These are phyloP conservation scores for Prunus kanzakura DNA, from an alignment of 306 rosid species.

Conservation along the genomic window DNA sequence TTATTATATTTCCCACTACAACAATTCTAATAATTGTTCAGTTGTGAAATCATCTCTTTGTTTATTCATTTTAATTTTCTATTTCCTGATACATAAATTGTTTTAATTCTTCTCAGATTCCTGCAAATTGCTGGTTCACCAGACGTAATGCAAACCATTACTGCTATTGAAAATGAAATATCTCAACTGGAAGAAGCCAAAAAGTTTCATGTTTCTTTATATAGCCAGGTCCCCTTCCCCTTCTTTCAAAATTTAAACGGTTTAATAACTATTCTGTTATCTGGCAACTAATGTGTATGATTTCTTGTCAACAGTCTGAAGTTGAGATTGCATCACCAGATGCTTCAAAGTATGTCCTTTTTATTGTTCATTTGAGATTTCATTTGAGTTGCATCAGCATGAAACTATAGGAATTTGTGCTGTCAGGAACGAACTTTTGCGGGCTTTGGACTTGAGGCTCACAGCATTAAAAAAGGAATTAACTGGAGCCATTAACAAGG, in stretches of 20 bases:
- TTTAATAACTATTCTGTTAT: slow-evolving; percentile 18
- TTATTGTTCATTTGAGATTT: slow-evolving; percentile 19
- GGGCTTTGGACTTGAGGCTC: slow-evolving; percentile 89
- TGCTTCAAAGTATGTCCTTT: slow-evolving; percentile 79
- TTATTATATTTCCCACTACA: not conserved
- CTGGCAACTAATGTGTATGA: slow-evolving; percentile 28
- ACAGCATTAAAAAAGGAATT: slow-evolving; percentile 64
- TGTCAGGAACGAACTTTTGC: slow-evolving; percentile 78
- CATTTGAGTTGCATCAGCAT: slow-evolving; percentile 24
- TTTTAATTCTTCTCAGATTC: slow-evolving; percentile 56
- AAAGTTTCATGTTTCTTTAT: slow-evolving; percentile 76
- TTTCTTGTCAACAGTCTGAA: slow-evolving; percentile 53
- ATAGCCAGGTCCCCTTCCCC: slow-evolving; percentile 62
- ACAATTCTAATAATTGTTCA: not conserved
- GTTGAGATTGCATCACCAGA: slow-evolving; percentile 52
- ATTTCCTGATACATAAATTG: slow-evolving; percentile 7
- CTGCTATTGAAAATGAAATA: slow-evolving; percentile 71
- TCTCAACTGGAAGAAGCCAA: slow-evolving; percentile 80
- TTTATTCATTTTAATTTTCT: slow-evolving; percentile 2
- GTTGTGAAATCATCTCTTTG: slow-evolving; percentile 2
- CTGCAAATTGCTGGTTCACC: slow-evolving; percentile 61
- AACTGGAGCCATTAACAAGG: slow-evolving; percentile 44
- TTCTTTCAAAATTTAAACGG: slow-evolving; percentile 7
- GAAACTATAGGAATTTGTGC: slow-evolving; percentile 40
- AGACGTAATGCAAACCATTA: slow-evolving; percentile 35